phyloP scores from a whole-genome alignment of 257 asterid species.

The Solanum gracilifrons region DNA sequence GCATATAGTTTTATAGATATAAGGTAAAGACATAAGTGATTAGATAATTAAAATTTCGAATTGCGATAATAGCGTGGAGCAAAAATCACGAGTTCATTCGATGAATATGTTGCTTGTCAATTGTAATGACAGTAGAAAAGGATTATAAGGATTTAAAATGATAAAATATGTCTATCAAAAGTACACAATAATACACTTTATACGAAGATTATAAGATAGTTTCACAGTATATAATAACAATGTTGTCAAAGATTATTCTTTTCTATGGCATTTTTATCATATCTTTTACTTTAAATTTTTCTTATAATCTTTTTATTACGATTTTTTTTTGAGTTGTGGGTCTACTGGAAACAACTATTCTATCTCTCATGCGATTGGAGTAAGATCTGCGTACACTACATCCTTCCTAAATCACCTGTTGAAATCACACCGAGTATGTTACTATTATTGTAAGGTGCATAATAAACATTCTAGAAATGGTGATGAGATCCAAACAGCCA shows the following conservation, averaged over 20 bases:
- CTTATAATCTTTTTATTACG: not conserved
- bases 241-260: not conserved
- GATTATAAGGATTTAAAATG: not conserved
- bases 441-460: not conserved
- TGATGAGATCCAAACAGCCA: not conserved
- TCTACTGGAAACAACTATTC: fast-evolving
- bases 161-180: not conserved
- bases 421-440: not conserved
- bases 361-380: not conserved
- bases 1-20: not conserved
- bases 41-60: not conserved
- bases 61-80: not conserved
- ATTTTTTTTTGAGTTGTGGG: fast-evolving
- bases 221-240: not conserved
- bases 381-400: not conserved
- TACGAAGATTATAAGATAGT: not conserved
- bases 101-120: not conserved
- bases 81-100: not conserved
- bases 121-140: not conserved
- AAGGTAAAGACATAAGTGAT: not conserved
- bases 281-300: not conserved
- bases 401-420: not conserved
- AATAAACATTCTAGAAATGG: not conserved
- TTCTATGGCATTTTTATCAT: not conserved
- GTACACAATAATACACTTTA: not conserved